Conservation (phyloP, 371 early-diverging fungal genomes). For the Actinomortierella wolfii region DNA sequence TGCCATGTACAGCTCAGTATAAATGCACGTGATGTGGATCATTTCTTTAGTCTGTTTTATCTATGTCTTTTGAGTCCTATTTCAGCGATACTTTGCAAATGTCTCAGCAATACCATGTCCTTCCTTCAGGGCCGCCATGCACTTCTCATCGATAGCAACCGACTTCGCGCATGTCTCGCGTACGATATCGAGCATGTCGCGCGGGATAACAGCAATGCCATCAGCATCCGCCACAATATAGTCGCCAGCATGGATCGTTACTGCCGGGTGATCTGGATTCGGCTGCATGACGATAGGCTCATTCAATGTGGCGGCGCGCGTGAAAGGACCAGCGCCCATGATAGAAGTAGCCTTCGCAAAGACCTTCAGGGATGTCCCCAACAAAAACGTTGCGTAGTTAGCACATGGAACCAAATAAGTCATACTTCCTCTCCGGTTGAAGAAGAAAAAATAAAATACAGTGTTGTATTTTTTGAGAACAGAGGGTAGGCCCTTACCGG, state of each 20-base stretch:
- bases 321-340: constrained; percentile 71
- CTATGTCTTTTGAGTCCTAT: too few species aligned
- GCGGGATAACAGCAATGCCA: constrained; percentile 76
- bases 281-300: constrained; percentile 60
- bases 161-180: constrained; percentile 57
- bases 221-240: constrained; percentile 81
- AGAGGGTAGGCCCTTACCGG: too few species aligned
- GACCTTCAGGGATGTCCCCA: constrained; percentile 44
- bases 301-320: constrained; percentile 66
- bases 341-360: constrained; percentile 69
- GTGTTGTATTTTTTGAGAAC: too few species aligned
- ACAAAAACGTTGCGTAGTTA: neutral
- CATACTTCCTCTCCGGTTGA: too few species aligned
- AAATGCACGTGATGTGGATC: neutral
- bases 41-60: too few species aligned
- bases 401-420: too few species aligned
- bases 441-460: too few species aligned
- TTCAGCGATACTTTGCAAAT: constrained; percentile 67
- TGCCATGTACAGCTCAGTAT: neutral
- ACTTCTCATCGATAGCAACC: constrained; percentile 66
- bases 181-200: constrained; percentile 57
- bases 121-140: constrained; percentile 68
- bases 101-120: constrained; percentile 69
- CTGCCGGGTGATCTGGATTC: constrained; percentile 53
- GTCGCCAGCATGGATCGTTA: constrained; percentile 69